phyloP scores from a whole-genome alignment of 495 filamentous ascomycete species.

The Trichoderma parareesei region DNA sequence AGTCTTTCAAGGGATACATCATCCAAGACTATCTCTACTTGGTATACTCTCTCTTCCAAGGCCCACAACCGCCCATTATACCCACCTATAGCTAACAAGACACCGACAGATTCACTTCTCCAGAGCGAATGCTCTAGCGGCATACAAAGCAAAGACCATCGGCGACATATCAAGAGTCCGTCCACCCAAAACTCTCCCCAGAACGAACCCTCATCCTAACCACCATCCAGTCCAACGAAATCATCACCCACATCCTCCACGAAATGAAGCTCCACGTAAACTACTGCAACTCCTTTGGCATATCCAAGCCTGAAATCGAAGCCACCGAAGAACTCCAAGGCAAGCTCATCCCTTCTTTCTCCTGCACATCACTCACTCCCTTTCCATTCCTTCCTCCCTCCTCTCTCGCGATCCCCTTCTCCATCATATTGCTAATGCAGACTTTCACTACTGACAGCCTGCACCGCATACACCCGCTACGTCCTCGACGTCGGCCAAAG shows the following conservation, averaged over 20 bases:
- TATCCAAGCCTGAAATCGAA: slow-evolving; percentile 69
- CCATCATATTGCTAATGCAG: too few species aligned
- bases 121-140: slow-evolving; percentile 71
- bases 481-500: slow-evolving; percentile 83
- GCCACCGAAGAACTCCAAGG: slow-evolving; percentile 64
- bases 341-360: slow-evolving; percentile 23
- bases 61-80: neutral
- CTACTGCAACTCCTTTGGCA: slow-evolving; percentile 72
- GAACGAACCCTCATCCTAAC: neutral
- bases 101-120: slow-evolving; percentile 67
- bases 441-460: slow-evolving; percentile 34
- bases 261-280: slow-evolving; percentile 75
- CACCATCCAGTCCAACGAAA: slow-evolving; percentile 49
- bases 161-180: slow-evolving; percentile 59
- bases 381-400: too few species aligned
- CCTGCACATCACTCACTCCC: too few species aligned
- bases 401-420: too few species aligned
- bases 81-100: neutral
- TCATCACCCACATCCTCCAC: slow-evolving; percentile 63
- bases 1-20: slow-evolving; percentile 76
- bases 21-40: slow-evolving; percentile 87
- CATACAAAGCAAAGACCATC: slow-evolving; percentile 71
- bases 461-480: slow-evolving; percentile 70
- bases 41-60: slow-evolving; percentile 32
- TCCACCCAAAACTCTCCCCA: neutral